phyloP scores from a whole-genome alignment of 257 asterid genomes.

The Ehretia macrophylla region DNA sequence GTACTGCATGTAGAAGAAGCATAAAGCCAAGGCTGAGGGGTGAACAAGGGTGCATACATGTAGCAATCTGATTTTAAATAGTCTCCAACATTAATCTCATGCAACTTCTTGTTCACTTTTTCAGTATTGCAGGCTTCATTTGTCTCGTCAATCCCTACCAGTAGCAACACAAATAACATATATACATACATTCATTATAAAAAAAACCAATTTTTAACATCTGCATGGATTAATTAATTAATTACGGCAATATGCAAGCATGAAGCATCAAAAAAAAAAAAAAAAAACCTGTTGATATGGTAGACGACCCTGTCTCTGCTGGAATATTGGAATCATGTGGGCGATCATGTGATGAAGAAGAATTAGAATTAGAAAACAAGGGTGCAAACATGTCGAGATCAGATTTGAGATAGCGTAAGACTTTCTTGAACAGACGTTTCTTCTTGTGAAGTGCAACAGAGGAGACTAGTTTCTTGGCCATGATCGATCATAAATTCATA shows the following conservation, averaged over 20 bases:
- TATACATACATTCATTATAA: slow-evolving; percentile 1
- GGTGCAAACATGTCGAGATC: slow-evolving; percentile 52
- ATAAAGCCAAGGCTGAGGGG: slow-evolving; percentile 10
- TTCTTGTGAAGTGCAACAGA: slow-evolving; percentile 16
- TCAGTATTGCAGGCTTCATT: slow-evolving; percentile 13
- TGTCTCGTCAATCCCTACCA: slow-evolving; percentile 27
- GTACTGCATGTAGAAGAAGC: too few relatives aligned
- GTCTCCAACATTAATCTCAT: slow-evolving; percentile 8
- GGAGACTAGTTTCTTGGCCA: slow-evolving; percentile 39
- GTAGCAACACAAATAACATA: not conserved
- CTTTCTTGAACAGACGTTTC: slow-evolving; percentile 21
- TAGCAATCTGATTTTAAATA: slow-evolving; percentile 42
- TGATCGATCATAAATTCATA: too few relatives aligned
- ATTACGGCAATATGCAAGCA: too few relatives aligned
- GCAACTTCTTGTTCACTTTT: slow-evolving; percentile 16
- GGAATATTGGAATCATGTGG: not conserved
- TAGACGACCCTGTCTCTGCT: slow-evolving; percentile 6
- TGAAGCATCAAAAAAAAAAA: not conserved
- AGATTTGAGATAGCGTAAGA: slow-evolving; percentile 40
- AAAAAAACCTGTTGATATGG: not conserved
- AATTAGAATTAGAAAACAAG: slow-evolving; percentile 14
- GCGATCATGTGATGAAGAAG: too few relatives aligned
- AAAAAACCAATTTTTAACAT: too few relatives aligned
- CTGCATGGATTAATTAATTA: too few relatives aligned
- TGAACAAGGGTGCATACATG: slow-evolving; percentile 44